A percentile compares a stretch with the other conserved stretches of the same genome.
These are phyloP conservation scores for Aspergillus hortae DNA, from an alignment of 2,329 filamentous ascomycete species.

Conservation along the genomic window DNA sequence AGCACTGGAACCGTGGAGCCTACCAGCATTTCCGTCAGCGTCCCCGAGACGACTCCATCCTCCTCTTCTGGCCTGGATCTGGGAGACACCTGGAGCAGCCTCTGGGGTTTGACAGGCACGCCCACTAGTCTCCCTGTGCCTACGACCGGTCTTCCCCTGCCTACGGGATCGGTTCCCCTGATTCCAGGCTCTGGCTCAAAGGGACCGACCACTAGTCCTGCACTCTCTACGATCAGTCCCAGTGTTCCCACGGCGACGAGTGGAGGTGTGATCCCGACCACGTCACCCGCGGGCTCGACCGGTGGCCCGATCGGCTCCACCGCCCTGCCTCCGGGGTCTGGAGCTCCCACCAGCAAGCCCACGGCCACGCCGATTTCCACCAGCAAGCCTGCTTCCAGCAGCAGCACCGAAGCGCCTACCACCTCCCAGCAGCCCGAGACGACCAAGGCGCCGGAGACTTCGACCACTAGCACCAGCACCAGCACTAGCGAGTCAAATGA, in stretches of 20 bases:
- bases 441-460: slow-evolving; percentile 32
- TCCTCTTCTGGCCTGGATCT: slow-evolving; percentile 5
- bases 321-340: background rate
- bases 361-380: slow-evolving; percentile 1
- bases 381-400: slow-evolving; percentile 11
- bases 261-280: slow-evolving; percentile 9
- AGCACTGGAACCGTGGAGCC: background rate
- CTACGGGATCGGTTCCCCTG: background rate
- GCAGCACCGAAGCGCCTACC: slow-evolving; percentile 17
- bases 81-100: slow-evolving; percentile 5
- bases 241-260: slow-evolving; percentile 13
- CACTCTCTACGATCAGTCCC: slow-evolving; percentile 6
- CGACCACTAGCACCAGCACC: slow-evolving; percentile 21
- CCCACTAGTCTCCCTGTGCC: background rate
- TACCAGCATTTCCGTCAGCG: slow-evolving; percentile 23
- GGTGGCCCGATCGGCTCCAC: slow-evolving; percentile 2
- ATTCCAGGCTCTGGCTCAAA: background rate
- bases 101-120: slow-evolving; percentile 7
- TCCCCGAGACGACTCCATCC: slow-evolving; percentile 19
- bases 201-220: background rate
- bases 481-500: slow-evolving; percentile 12
- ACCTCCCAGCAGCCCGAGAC: slow-evolving; percentile 16
- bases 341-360: background rate
- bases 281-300: slow-evolving; percentile 12
- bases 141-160: background rate